A percentile compares a stretch with the other conserved stretches of the same genome.
These are phyloP conservation scores for Nicotiana noctiflora DNA, from an alignment of 257 asterid genomes.

Conservation along the genomic window DNA sequence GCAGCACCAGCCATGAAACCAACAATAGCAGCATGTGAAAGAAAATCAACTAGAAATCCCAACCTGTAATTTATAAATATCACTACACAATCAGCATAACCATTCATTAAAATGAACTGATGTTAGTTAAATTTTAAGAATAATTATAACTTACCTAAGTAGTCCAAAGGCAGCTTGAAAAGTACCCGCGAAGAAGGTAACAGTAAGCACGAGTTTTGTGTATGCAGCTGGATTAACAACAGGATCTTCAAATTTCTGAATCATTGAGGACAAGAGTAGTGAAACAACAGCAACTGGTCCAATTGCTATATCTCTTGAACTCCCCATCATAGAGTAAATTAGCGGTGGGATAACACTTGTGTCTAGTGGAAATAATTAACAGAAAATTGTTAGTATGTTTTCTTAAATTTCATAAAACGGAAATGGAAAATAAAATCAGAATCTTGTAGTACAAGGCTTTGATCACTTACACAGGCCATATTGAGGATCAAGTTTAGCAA, in stretches of 20 bases:
- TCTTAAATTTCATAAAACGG: neutral
- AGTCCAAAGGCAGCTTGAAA: constrained; percentile 61
- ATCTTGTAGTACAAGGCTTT: neutral
- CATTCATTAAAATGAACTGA: neutral
- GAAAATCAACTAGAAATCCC: constrained; percentile 41
- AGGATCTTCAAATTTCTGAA: constrained; percentile 30
- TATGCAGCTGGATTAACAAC: constrained; percentile 37
- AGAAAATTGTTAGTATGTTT: neutral
- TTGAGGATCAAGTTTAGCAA: constrained; percentile 39
- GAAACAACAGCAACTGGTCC: constrained; percentile 49
- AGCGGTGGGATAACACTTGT: constrained; percentile 43
- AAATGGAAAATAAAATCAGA: neutral
- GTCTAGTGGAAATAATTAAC: constrained; percentile 7
- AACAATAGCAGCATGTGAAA: constrained; percentile 43
- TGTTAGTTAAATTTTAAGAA: neutral
- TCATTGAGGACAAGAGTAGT: constrained; percentile 29
- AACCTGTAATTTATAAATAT: constrained; percentile 15
- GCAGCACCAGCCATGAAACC: constrained; percentile 57
- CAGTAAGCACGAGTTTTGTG: constrained; percentile 59
- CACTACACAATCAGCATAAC: neutral
- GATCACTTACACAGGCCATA: constrained; percentile 38
- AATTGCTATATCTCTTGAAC: constrained; percentile 39
- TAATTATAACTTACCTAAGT: constrained; percentile 36
- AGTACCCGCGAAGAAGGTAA: constrained; percentile 53
- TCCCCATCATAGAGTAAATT: constrained; percentile 33